Percentiles rank a stretch among this genome's conserved stretches.
Conservation (phyloP, 139 green algal genomes). For the Nannochloris sp. region DNA sequence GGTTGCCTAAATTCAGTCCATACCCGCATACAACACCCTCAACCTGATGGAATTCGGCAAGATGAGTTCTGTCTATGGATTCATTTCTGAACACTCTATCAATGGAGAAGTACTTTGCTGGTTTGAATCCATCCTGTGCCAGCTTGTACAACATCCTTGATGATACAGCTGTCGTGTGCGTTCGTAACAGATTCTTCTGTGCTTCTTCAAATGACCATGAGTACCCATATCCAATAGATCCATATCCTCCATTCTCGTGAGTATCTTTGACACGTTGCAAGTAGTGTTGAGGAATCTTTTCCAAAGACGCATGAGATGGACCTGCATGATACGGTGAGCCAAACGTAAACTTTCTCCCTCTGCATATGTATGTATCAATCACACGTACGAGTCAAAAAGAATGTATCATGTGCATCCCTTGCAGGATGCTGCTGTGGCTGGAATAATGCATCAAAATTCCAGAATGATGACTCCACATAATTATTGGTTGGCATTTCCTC, state of each 20-base stretch:
- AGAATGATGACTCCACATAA: conserved; percentile 90
- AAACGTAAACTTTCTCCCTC: background rate
- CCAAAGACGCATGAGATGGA: conserved; percentile 46
- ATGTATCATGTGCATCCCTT: conserved; percentile 97
- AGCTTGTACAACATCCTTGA: conserved; percentile 92
- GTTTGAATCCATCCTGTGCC: conserved; percentile 58
- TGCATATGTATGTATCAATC: background rate
- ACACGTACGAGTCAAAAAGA: conserved; percentile 80
- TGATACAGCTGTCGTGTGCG: conserved; percentile 97
- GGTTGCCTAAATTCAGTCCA: conserved; percentile 82
- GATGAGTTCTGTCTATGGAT: conserved; percentile 93
- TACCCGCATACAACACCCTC: conserved; percentile 72
- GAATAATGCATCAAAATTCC: conserved; percentile 99
- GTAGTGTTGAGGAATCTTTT: conserved; percentile 72
- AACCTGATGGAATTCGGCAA: conserved; percentile 97
- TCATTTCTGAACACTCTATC: conserved; percentile 99
- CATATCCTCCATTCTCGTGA: conserved; percentile 81
- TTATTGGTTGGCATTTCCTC: conserved; percentile 89
- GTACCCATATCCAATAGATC: conserved; percentile 83
- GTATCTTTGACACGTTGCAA: conserved; percentile 66
- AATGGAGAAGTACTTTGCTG: conserved; percentile 87
- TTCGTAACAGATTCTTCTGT: conserved; percentile 97
- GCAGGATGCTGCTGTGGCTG: conserved; percentile 98
- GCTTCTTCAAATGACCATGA: conserved; percentile 83
- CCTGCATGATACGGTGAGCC: conserved; percentile 22